phyloP scores from a whole-genome alignment of 352 stramenopile genomes.

The Phytophthora sojae region DNA sequence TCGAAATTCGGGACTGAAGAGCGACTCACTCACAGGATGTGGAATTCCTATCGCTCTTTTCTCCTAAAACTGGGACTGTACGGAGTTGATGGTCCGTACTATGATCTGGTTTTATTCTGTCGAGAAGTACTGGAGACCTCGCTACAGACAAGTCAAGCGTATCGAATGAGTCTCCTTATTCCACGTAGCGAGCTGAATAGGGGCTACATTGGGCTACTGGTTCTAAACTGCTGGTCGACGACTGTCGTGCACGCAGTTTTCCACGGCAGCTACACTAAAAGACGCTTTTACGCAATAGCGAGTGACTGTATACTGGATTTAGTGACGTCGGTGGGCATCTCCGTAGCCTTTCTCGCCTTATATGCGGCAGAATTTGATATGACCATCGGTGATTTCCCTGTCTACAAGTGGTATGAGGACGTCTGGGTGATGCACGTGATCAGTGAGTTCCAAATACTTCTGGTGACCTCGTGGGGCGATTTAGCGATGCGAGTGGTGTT shows the following conservation, averaged over 20 bases:
- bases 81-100: conserved; percentile 23
- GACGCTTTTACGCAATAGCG: conserved; percentile 35
- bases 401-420: conserved; percentile 54
- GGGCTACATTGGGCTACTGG: conserved; percentile 34
- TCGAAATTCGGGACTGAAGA: neutral
- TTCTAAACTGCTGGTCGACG: conserved; percentile 52
- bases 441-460: conserved; percentile 56
- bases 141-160: conserved; percentile 42
- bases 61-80: conserved; percentile 2
- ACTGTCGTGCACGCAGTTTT: conserved; percentile 38
- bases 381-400: conserved; percentile 21
- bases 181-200: conserved; percentile 32
- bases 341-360: conserved; percentile 26
- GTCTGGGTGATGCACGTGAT: conserved; percentile 47
- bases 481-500: conserved; percentile 34
- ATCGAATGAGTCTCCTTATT: conserved; percentile 36
- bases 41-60: neutral
- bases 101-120: conserved; percentile 32
- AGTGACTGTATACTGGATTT: conserved; percentile 52
- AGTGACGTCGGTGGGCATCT: conserved; percentile 47
- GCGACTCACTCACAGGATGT: neutral
- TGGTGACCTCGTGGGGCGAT: conserved; percentile 45
- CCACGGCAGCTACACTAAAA: conserved; percentile 15
- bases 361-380: conserved; percentile 31
- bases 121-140: conserved; percentile 42